Evolutionary conservation across 2,329 filamentous ascomycete species (phyloP).

Genomic region (Alternaria triticimaculans): DNA sequence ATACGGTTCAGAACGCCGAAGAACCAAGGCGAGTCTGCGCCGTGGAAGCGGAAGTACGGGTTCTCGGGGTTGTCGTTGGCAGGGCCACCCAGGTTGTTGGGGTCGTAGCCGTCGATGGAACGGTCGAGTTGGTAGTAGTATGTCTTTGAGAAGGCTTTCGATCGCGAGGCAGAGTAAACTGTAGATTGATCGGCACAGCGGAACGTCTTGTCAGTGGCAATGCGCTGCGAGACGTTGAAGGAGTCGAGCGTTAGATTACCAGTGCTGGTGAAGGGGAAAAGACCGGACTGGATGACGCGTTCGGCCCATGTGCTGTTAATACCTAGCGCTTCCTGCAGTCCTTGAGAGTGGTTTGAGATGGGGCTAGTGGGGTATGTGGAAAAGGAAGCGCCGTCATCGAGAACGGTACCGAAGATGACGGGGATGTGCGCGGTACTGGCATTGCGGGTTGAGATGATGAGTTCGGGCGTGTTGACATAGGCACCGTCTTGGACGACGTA

Average conservation of each 20-base stretch:
- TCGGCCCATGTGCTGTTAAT: slow-evolving; percentile 53
- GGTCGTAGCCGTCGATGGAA: slow-evolving; percentile 61
- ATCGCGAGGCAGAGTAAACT: slow-evolving; percentile 57
- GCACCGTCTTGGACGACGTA: slow-evolving; percentile 66
- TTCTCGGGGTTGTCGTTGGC: slow-evolving; percentile 57
- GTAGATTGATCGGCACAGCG: slow-evolving; percentile 67
- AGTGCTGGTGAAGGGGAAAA: slow-evolving; percentile 59
- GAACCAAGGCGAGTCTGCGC: slow-evolving; percentile 59
- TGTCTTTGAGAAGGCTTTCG: slow-evolving; percentile 55
- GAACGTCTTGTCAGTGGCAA: slow-evolving; percentile 66
- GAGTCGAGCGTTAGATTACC: slow-evolving; percentile 62
- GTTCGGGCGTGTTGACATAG: slow-evolving; percentile 59
- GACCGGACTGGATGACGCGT: slow-evolving; percentile 46
- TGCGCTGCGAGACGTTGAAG: slow-evolving; percentile 62
- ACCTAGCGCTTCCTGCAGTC: slow-evolving; percentile 54
- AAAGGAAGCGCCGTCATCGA: slow-evolving; percentile 64
- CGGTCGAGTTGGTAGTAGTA: slow-evolving; percentile 69
- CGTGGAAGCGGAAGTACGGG: slow-evolving; percentile 65
- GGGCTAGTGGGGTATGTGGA: slow-evolving; percentile 56
- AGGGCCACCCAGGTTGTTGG: slow-evolving; percentile 60
- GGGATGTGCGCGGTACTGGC: slow-evolving; percentile 57
- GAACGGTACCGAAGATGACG: slow-evolving; percentile 63
- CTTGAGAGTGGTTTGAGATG: slow-evolving; percentile 51
- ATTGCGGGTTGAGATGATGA: slow-evolving; percentile 55
- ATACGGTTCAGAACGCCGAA: slow-evolving; percentile 60